Conservation (phyloP, 257 asterid genomes). For the Solanum pinnatisectum region DNA sequence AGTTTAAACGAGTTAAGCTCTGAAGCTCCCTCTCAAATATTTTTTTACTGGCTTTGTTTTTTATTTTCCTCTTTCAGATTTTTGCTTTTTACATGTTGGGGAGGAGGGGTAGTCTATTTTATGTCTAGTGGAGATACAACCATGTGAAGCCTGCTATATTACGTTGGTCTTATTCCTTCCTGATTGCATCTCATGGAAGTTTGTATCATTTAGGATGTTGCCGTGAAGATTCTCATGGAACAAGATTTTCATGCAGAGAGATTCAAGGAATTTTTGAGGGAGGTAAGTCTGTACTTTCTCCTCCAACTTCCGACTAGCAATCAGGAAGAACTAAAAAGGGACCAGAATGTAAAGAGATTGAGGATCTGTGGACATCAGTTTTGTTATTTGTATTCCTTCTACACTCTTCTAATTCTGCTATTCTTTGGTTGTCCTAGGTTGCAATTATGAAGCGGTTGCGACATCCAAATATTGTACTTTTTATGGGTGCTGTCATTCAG, state of each 20-base stretch:
- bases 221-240: conserved; percentile 96
- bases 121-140: neutral
- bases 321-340: neutral
- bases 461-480: conserved; percentile 96
- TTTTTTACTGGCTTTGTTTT: neutral
- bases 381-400: neutral
- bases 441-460: conserved; percentile 88
- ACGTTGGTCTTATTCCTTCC: neutral
- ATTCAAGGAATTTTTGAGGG: conserved; percentile 67
- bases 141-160: neutral
- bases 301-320: neutral
- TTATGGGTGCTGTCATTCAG: conserved; percentile 95
- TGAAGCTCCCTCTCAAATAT: neutral
- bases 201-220: conserved; percentile 71
- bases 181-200: neutral
- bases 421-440: conserved; percentile 49
- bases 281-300: conserved; percentile 39
- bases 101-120: neutral
- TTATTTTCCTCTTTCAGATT: neutral
- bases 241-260: conserved; percentile 76
- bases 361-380: neutral
- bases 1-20: neutral
- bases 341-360: neutral
- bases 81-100: neutral
- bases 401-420: conserved; percentile 3